phyloP scores from a whole-genome alignment of 2,329 filamentous ascomycete genomes.

The Calonectria leucothoes region DNA sequence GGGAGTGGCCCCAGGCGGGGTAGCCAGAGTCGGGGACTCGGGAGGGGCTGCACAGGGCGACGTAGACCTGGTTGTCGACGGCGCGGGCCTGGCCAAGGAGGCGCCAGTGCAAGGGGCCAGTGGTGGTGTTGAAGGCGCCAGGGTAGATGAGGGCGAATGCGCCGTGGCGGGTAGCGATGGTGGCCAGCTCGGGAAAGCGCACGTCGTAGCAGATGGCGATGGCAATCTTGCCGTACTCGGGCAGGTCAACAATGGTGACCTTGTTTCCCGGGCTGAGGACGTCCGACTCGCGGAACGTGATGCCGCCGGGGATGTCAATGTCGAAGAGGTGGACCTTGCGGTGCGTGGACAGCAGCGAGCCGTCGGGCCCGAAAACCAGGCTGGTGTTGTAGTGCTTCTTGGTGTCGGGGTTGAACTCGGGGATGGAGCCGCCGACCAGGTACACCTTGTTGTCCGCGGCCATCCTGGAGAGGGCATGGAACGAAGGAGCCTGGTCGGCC shows the following conservation, averaged over 20 bases:
- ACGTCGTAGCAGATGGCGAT: constrained; percentile 98
- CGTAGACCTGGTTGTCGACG: constrained; percentile 94
- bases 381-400: constrained; percentile 90
- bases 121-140: constrained; percentile 96
- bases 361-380: constrained; percentile 82
- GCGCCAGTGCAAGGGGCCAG: constrained; percentile 91
- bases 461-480: constrained; percentile 83
- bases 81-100: constrained; percentile 85
- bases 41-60: constrained; percentile 91
- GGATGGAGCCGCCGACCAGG: constrained; percentile 92
- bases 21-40: constrained; percentile 82
- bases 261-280: constrained; percentile 88
- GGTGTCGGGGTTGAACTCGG: constrained; percentile 73
- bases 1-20: constrained; percentile 91
- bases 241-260: constrained; percentile 86
- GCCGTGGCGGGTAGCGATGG: constrained; percentile 86
- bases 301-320: constrained; percentile 96
- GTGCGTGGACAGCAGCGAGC: constrained; percentile 85
- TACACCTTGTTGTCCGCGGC: constrained; percentile 84
- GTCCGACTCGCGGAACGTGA: constrained; percentile 90
- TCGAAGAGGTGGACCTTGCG: constrained; percentile 97
- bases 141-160: constrained; percentile 92
- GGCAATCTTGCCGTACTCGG: constrained; percentile 87
- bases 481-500: constrained; percentile 79
- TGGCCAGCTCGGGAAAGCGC: constrained; percentile 94